These are phyloP conservation scores for Aspergillus leporis DNA, from an alignment of 495 filamentous ascomycete genomes.

Conservation along the genomic window DNA sequence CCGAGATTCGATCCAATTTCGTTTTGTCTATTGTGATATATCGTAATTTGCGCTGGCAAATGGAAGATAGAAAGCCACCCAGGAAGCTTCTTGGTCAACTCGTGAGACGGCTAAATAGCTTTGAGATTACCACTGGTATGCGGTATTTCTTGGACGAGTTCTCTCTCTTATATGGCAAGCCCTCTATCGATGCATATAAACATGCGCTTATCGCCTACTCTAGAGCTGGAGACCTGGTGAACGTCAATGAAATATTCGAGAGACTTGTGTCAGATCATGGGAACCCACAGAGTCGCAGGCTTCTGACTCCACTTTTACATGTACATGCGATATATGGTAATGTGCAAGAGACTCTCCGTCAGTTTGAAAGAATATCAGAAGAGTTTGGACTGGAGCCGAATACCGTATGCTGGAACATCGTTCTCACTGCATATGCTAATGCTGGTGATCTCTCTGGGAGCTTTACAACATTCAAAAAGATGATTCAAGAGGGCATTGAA, in stretches of 20 bases:
- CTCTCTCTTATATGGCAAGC: constrained; percentile 30
- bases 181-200: constrained; percentile 31
- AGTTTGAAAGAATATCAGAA: constrained; percentile 58
- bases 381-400: constrained; percentile 57
- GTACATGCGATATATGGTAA: constrained; percentile 68
- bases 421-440: constrained; percentile 70
- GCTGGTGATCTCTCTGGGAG: constrained; percentile 65
- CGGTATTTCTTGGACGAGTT: constrained; percentile 58
- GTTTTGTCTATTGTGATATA: constrained; percentile 39
- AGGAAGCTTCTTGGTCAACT: constrained; percentile 25
- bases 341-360: constrained; percentile 50
- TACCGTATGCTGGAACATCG: constrained; percentile 67
- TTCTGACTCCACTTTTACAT: constrained; percentile 56
- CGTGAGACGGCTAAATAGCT: constrained; percentile 22
- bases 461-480: constrained; percentile 56
- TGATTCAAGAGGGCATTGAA: constrained; percentile 43
- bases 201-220: constrained; percentile 32
- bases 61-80: constrained; percentile 22
- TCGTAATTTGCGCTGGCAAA: constrained; percentile 38
- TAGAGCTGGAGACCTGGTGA: constrained; percentile 30
- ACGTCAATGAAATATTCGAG: constrained; percentile 33
- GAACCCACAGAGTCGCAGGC: constrained; percentile 31
- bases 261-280: constrained; percentile 37
- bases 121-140: constrained; percentile 32
- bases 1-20: constrained; percentile 24